phyloP scores from a whole-genome alignment of 2,329 filamentous ascomycete genomes.

The Fusarium sp. region DNA sequence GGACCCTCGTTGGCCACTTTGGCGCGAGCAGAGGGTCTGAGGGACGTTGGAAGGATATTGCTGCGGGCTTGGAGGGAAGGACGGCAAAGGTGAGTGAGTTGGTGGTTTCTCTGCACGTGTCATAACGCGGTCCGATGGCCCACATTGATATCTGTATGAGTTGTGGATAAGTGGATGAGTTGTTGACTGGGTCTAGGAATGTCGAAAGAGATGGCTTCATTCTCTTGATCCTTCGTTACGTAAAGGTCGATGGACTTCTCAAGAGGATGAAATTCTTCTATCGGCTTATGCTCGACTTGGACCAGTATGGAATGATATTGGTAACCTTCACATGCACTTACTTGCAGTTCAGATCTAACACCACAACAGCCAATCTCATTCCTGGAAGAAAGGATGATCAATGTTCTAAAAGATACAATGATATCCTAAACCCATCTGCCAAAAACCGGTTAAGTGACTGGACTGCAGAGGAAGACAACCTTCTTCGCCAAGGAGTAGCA shows the following conservation, averaged over 20 bases:
- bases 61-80: conserved; percentile 40
- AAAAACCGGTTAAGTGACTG: conserved; percentile 43
- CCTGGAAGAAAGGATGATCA: conserved; percentile 48
- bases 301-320: conserved; percentile 45
- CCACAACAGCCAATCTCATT: conserved; percentile 37
- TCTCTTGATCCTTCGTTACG: conserved; percentile 46
- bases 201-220: conserved; percentile 48
- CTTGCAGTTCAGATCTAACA: not conserved
- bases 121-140: conserved; percentile 1
- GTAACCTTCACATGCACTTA: not conserved
- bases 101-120: not conserved
- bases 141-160: not conserved
- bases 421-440: conserved; percentile 45
- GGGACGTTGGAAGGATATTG: conserved; percentile 47
- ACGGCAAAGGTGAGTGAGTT: conserved; percentile 44
- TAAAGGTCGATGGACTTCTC: conserved; percentile 46
- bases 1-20: conserved; percentile 45
- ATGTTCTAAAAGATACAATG: conserved; percentile 47
- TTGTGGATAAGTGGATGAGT: not conserved
- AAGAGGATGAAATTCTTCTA: conserved; percentile 46
- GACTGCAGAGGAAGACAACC: conserved; percentile 43
- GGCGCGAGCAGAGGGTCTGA: conserved; percentile 43
- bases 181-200: conserved; percentile 37
- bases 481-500: conserved; percentile 41
- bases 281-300: conserved; percentile 44